A percentile compares a stretch with the other conserved stretches of the same genome.
phyloP scores from a whole-genome alignment of 768 basidiomycete genomes.

The Termitomyces sp. region DNA sequence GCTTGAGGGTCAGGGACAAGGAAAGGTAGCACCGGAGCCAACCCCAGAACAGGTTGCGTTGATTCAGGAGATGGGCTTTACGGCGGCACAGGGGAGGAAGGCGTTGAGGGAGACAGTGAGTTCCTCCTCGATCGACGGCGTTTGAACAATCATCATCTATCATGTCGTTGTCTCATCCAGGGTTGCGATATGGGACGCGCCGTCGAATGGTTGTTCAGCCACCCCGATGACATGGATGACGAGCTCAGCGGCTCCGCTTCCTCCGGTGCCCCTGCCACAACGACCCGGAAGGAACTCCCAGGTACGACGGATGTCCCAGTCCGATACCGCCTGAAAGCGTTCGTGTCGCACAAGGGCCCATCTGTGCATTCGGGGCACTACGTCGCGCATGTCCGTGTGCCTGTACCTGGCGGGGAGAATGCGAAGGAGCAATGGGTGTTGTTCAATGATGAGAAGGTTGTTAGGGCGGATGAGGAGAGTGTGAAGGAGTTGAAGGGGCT shows the following conservation, averaged over 20 bases:
- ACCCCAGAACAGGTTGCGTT: slow-evolving; percentile 65
- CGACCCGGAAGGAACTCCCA: slow-evolving; percentile 17
- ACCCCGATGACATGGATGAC: slow-evolving; percentile 84
- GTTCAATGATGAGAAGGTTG: slow-evolving; percentile 97
- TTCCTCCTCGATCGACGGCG: slow-evolving; percentile 5
- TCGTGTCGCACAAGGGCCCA: slow-evolving; percentile 96
- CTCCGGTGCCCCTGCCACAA: slow-evolving; percentile 15
- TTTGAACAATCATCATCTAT: background rate
- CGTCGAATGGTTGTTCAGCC: slow-evolving; percentile 94
- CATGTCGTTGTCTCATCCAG: slow-evolving; percentile 29
- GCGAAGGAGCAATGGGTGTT: slow-evolving; percentile 67
- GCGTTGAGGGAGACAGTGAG: slow-evolving; percentile 83
- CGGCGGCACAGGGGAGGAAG: slow-evolving; percentile 74
- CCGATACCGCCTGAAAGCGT: slow-evolving; percentile 80
- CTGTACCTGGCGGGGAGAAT: background rate
- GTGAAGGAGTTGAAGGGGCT: slow-evolving; percentile 76
- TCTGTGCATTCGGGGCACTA: slow-evolving; percentile 96
- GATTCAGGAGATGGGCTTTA: slow-evolving; percentile 93
- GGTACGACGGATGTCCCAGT: slow-evolving; percentile 69
- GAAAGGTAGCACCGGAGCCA: slow-evolving; percentile 44
- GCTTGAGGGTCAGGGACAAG: slow-evolving; percentile 21
- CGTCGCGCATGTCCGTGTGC: slow-evolving; percentile 68
- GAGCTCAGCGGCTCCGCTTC: slow-evolving; percentile 26
- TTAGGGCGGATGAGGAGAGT: slow-evolving; percentile 80
- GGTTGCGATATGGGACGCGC: slow-evolving; percentile 78